These are phyloP conservation scores for Leccinum pachyderme DNA, from an alignment of 1,284 basidiomycete genomes.

Conservation along the genomic window DNA sequence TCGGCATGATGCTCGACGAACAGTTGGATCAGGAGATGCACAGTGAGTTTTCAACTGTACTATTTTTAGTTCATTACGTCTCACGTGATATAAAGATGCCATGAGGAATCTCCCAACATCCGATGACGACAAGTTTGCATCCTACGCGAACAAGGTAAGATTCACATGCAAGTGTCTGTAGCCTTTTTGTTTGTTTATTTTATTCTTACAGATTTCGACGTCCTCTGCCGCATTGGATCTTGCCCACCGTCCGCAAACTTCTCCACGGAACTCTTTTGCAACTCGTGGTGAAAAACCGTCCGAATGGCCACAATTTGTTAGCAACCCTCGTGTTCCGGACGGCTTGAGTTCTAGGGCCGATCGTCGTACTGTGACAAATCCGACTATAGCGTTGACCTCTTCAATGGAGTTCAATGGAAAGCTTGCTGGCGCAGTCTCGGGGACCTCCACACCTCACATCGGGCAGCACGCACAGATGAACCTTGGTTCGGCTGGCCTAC, in stretches of 20 bases:
- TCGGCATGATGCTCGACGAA: conserved; percentile 86
- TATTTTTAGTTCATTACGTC: conserved; percentile 9
- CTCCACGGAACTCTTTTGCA: conserved; percentile 61
- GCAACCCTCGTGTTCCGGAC: conserved; percentile 58
- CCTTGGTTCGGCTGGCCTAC: conserved; percentile 39
- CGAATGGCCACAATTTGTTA: conserved; percentile 91
- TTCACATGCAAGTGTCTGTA: conserved; percentile 7
- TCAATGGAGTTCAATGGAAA: conserved; percentile 51
- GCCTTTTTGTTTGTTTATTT: conserved; percentile 5
- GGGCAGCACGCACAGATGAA: conserved; percentile 59
- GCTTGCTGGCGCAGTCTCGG: conserved; percentile 48
- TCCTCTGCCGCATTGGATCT: conserved; percentile 91
- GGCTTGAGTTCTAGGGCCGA: conserved; percentile 51
- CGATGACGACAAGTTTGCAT: conserved; percentile 83
- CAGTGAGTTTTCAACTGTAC: conserved; percentile 51
- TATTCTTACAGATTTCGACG: conserved; percentile 63
- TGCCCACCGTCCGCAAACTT: conserved; percentile 83
- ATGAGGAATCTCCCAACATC: conserved; percentile 90
- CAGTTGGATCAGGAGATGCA: conserved; percentile 90
- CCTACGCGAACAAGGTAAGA: conserved; percentile 66
- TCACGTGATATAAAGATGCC: conserved; percentile 65
- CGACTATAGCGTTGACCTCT: conserved; percentile 60
- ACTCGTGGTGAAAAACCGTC: conserved; percentile 73
- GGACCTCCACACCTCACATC: conserved; percentile 60
- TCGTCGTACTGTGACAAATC: conserved; percentile 69